Base-by-base conservation (phyloP, 2,329 filamentous ascomycete genomes). In the Biscogniauxia marginata region DNA sequence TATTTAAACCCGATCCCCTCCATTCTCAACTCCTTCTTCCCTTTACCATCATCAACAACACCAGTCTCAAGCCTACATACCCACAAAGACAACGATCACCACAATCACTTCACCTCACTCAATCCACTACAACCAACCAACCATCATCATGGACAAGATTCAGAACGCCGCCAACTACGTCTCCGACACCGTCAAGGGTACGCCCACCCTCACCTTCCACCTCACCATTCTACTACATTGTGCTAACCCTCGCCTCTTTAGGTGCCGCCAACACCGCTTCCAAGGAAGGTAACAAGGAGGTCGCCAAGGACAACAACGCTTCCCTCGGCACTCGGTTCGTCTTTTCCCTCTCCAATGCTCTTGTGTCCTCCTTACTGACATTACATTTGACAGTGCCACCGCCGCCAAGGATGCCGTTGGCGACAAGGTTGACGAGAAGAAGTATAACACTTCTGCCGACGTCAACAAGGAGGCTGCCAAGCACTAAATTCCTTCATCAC, bases 231-330 rank as follows among this genome's bases (percentile, higher is more conserved):
- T 22, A 2, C 19, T 7, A 47, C 23, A 16, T 39, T 11, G 9
- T 44, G 52, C 58, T 59, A 50, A 59, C 56, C 43, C 21, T 16
- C 25, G 8, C 11, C 7, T 21, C n/a, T 43, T 13, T 16, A 66
- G 64, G 63, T 71, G 77, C 77, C 59, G 70, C 78, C 61, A 76
- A 77, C 59, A 78, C 80, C 63, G 76, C 81, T 59, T 83, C 79
- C 76, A 88, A 89, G 83, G 84, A 88, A 77, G 77, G 77, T 77
- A 88, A 89, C 83, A 88, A 89, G 83, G 70, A 80, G 63, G 79
- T 84, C 63, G 86, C 85, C 73, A 88, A 88, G 81, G 83, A 84
- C 70, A 72, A 65, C 71, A 75, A 85, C 69, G 78, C 78, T 59
- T 62, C 65, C 64, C 5, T 85, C 56, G 70, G 74, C 69, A 84